Evolutionary conservation across 495 filamentous ascomycete genomes (phyloP).

Genomic region (Aspergillus haitiensis): DNA sequence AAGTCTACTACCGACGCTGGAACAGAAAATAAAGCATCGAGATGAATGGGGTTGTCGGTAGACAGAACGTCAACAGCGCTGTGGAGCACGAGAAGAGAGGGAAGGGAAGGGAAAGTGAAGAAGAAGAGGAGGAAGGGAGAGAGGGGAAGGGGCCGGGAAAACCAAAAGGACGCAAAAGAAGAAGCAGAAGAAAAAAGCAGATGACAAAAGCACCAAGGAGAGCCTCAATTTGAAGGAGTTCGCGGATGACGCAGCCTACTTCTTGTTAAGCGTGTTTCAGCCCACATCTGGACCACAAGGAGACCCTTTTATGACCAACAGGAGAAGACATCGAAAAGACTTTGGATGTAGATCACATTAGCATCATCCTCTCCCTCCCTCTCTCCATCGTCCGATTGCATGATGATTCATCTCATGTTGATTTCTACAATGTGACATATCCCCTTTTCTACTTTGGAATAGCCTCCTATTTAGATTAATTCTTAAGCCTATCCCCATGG

Average conservation of each 20-base stretch:
- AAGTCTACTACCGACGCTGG: not conserved
- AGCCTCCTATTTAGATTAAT: no score
- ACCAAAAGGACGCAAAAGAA: constrained; percentile 1
- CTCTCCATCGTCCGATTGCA: not conserved
- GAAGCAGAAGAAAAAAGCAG: constrained; percentile 7
- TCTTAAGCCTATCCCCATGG: not conserved
- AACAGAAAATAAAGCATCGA: not conserved
- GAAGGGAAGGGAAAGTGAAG: not conserved
- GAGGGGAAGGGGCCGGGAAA: not conserved
- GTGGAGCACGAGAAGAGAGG: not conserved
- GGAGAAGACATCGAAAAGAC: no score
- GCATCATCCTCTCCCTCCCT: not conserved
- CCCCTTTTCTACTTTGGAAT: no score
- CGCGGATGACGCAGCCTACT: constrained; percentile 27
- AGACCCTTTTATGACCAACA: not conserved
- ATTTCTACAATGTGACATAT: not conserved
- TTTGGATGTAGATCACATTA: no score
- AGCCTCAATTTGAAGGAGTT: constrained; percentile 8
- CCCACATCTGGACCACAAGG: constrained; percentile 26
- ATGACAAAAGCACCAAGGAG: not conserved
- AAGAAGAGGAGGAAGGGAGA: constrained; percentile 12
- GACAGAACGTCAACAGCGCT: not conserved
- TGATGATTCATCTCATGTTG: not conserved
- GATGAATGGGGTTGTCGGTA: not conserved
- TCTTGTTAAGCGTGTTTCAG: constrained; percentile 26